These are phyloP conservation scores for Tetrahymena elliotti DNA, from an alignment of 73 alveolate species.

Conservation along the genomic window DNA sequence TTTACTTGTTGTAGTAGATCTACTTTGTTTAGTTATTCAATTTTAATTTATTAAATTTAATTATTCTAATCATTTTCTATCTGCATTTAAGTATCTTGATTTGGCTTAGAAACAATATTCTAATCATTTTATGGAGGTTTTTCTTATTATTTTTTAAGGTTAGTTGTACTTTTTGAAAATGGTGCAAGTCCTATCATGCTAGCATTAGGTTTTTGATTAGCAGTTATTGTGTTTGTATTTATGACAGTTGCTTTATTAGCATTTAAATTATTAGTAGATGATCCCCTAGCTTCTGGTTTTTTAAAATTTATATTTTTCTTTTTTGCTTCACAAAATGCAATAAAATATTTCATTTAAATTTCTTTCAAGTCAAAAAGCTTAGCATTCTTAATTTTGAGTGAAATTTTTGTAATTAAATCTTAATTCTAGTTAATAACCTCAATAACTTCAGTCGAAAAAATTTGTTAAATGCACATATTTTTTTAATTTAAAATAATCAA, in stretches of 20 bases:
- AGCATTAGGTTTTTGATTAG: neutral
- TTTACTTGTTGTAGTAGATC: neutral
- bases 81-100: neutral
- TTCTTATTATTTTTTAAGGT: neutral
- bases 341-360: neutral
- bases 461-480: neutral
- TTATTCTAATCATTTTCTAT: neutral
- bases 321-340: neutral
- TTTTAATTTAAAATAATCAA: neutral
- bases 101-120: neutral
- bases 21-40: neutral
- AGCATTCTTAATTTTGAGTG: neutral
- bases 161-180: too few species aligned
- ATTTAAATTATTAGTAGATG: neutral
- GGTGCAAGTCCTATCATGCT: neutral
- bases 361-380: neutral
- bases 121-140: too few species aligned
- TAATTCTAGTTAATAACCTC: neutral
- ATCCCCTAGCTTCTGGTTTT: neutral
- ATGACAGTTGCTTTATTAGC: neutral
- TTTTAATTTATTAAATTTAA: too few species aligned
- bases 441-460: neutral
- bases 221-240: neutral
- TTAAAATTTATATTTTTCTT: neutral
- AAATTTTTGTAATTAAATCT: neutral